These are phyloP conservation scores for Pilobolus umbonatus DNA, from an alignment of 192 early-diverging fungal species.

Conservation along the genomic window DNA sequence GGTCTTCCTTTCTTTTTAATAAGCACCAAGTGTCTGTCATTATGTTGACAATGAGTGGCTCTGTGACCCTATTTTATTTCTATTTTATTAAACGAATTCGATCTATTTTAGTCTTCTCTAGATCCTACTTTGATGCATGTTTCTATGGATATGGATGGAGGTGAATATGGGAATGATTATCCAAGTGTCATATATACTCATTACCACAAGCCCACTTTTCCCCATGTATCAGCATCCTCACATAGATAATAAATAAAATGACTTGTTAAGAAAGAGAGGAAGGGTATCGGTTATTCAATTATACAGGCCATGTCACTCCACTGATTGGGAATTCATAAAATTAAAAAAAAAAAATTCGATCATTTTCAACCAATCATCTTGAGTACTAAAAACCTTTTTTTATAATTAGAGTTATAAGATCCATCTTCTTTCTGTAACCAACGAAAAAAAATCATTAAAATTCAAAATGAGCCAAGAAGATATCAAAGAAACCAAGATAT, in stretches of 20 bases:
- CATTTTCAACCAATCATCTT: too few species aligned
- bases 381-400: too few species aligned
- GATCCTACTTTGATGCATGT: slow-evolving; percentile 20
- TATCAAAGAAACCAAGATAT: too few species aligned
- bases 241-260: background rate
- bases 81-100: background rate
- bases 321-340: too few species aligned
- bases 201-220: slow-evolving; percentile 23
- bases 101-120: background rate
- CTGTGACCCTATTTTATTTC: slow-evolving; percentile 31
- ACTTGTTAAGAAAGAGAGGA: background rate
- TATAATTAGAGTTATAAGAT: too few species aligned
- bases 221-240: slow-evolving; percentile 12
- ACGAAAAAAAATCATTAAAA: too few species aligned
- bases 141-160: slow-evolving; percentile 2
- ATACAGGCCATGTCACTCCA: too few species aligned
- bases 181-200: background rate
- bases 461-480: too few species aligned
- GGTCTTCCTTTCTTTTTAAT: slow-evolving; percentile 69
- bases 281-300: too few species aligned
- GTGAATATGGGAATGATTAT: background rate
- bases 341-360: too few species aligned
- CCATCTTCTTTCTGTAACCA: too few species aligned
- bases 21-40: slow-evolving; percentile 51
- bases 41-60: slow-evolving; percentile 32